phyloP scores from a whole-genome alignment of 2,329 filamentous ascomycete species.

The Beauveria rudraprayagi region DNA sequence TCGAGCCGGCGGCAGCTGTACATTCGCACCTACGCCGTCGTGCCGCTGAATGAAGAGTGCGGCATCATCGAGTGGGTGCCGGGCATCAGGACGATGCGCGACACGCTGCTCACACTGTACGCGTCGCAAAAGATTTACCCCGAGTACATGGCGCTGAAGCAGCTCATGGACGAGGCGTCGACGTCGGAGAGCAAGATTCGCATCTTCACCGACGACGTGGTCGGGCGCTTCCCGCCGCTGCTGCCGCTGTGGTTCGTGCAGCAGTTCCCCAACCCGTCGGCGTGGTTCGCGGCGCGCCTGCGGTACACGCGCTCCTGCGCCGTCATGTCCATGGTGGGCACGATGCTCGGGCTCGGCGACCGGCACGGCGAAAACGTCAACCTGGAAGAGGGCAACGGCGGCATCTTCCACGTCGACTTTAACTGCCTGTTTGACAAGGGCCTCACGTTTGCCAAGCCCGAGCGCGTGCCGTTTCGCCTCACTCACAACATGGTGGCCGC shows the following conservation, averaged over 20 bases:
- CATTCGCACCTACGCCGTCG: constrained; percentile 95
- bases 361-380: constrained; percentile 96
- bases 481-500: constrained; percentile 99
- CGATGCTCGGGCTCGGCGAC: constrained; percentile 87
- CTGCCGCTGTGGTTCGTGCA: constrained; percentile 94
- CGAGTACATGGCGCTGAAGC: constrained; percentile 61
- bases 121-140: constrained; percentile 61
- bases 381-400: constrained; percentile 86
- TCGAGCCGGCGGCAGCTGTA: constrained; percentile 84
- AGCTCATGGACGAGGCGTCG: constrained; percentile 56
- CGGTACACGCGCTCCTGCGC: constrained; percentile 89
- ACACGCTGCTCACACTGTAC: constrained; percentile 77
- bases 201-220: constrained; percentile 61
- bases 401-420: constrained; percentile 96
- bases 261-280: constrained; percentile 84
- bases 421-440: constrained; percentile 99
- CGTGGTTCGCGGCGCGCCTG: constrained; percentile 84
- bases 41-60: constrained; percentile 93
- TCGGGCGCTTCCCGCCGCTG: constrained; percentile 67
- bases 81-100: constrained; percentile 85
- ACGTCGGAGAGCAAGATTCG: constrained; percentile 50
- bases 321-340: constrained; percentile 99
- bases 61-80: constrained; percentile 98
- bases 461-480: constrained; percentile 89
- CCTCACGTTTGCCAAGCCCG: constrained; percentile 87